Conservation (phyloP, 495 filamentous ascomycete genomes). For the Hypomontagnella submonticulosa region DNA sequence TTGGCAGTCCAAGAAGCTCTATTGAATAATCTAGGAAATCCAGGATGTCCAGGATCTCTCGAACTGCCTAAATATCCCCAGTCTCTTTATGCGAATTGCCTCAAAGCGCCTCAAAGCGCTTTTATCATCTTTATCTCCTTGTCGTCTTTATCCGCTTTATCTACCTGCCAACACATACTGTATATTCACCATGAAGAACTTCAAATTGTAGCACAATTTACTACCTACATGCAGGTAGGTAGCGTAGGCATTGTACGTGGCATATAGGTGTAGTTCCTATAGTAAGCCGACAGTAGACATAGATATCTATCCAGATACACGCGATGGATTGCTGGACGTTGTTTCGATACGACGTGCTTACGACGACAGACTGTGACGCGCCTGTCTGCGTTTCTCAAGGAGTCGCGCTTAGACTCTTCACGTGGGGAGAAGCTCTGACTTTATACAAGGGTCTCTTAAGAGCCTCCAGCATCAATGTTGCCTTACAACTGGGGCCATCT, state of each 20-base stretch:
- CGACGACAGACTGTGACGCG: conserved; percentile 13
- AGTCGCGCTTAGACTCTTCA: conserved; percentile 33
- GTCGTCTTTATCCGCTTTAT: too few relatives aligned
- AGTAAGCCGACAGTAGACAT: conserved; percentile 1
- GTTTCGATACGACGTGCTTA: conserved; percentile 25
- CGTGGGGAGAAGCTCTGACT: conserved; percentile 30
- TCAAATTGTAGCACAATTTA: conserved; percentile 8
- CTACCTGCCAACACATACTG: too few relatives aligned
- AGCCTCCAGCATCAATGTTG: conserved; percentile 38
- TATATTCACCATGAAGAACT: conserved; percentile 5
- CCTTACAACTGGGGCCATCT: conserved; percentile 18
- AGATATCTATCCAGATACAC: conserved; percentile 1
- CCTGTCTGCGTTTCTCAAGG: conserved; percentile 1
- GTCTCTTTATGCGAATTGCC: too few relatives aligned
- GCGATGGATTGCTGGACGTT: conserved; percentile 1
- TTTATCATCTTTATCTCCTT: too few relatives aligned
- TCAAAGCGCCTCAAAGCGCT: too few relatives aligned
- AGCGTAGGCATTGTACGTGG: conserved; percentile 2
- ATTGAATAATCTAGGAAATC: too few relatives aligned
- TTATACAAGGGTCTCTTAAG: conserved; percentile 24
- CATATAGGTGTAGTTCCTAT: background rate
- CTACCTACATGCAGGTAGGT: background rate
- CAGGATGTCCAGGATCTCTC: too few relatives aligned
- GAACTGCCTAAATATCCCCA: too few relatives aligned
- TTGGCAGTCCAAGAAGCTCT: too few relatives aligned